A percentile compares a stretch with the other conserved stretches of the same genome.
Conservation (phyloP, 805 yeast genomes). For the Wickerhamiella sergipiensis region DNA sequence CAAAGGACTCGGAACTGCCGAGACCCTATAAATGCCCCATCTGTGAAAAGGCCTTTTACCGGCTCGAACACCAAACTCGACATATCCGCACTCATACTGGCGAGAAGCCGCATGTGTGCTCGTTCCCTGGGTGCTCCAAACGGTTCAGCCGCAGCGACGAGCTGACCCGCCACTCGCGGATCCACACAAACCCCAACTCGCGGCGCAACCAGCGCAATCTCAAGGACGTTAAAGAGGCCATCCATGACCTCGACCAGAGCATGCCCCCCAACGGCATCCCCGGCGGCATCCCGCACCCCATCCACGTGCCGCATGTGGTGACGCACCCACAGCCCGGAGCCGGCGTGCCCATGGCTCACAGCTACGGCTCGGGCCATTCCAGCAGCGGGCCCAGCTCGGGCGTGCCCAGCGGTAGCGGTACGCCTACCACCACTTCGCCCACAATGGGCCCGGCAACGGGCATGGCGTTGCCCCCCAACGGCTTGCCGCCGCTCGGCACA, state of each 20-base stretch:
- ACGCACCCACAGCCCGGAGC: neutral
- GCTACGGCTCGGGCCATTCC: neutral
- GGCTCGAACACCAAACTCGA: conserved; percentile 82
- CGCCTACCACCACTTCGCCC: neutral
- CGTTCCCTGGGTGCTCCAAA: conserved; percentile 63
- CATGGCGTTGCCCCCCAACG: neutral
- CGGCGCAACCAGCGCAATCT: conserved; percentile 16
- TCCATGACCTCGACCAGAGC: neutral
- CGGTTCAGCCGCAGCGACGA: conserved; percentile 73
- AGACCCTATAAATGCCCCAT: conserved; percentile 77
- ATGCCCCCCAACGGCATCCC: neutral
- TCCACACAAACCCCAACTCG: conserved; percentile 38
- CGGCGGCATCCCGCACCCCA: neutral
- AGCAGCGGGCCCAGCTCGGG: neutral
- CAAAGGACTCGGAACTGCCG: conserved; percentile 22
- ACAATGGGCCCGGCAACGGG: neutral
- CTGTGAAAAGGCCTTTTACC: conserved; percentile 75
- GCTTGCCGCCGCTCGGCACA: neutral
- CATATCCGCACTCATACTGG: conserved; percentile 91
- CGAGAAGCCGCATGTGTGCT: conserved; percentile 79
- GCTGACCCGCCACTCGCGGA: conserved; percentile 71
- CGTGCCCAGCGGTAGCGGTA: neutral
- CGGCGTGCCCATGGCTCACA: neutral
- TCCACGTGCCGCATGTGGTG: neutral
- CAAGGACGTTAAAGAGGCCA: neutral